Conservation (phyloP, 768 basidiomycete genomes). For the Trametes maxima region DNA sequence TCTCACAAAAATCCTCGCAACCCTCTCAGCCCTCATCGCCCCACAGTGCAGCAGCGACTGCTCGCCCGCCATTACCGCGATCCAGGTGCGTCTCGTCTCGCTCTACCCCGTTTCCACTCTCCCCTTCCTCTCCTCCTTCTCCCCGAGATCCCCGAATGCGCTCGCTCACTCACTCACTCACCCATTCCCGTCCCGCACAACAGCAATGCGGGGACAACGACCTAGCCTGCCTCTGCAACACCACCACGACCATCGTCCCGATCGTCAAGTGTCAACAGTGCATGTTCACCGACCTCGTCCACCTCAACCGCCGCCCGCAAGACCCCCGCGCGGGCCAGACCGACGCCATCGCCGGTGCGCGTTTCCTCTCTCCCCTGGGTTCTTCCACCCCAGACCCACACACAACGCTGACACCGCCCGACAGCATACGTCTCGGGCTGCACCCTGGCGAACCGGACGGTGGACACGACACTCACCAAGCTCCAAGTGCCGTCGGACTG, state of each 20-base stretch:
- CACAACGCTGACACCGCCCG: too few species aligned
- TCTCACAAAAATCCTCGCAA: neutral
- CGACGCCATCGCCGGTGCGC: conserved; percentile 56
- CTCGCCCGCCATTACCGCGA: conserved; percentile 26
- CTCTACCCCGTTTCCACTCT: neutral
- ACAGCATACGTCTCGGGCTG: conserved; percentile 62
- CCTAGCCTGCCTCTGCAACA: conserved; percentile 54
- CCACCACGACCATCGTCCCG: conserved; percentile 37
- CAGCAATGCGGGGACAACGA: conserved; percentile 49
- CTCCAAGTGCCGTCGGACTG: conserved; percentile 53
- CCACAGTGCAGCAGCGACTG: conserved; percentile 33
- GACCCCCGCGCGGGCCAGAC: conserved; percentile 63
- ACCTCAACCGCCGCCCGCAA: conserved; percentile 50
- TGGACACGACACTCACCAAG: conserved; percentile 42
- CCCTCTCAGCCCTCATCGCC: conserved; percentile 32
- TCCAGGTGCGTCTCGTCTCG: conserved; percentile 27
- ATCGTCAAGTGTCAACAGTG: conserved; percentile 66
- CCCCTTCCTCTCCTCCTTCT: neutral
- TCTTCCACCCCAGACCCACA: too few species aligned
- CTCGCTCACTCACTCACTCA: neutral
- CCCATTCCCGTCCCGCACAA: conserved; percentile 15
- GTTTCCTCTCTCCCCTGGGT: neutral
- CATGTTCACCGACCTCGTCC: conserved; percentile 60
- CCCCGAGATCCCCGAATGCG: neutral
- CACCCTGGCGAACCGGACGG: conserved; percentile 37